These are phyloP conservation scores for Conoideocrella luteorostrata DNA, from an alignment of 2,329 filamentous ascomycete genomes.

Conservation along the genomic window DNA sequence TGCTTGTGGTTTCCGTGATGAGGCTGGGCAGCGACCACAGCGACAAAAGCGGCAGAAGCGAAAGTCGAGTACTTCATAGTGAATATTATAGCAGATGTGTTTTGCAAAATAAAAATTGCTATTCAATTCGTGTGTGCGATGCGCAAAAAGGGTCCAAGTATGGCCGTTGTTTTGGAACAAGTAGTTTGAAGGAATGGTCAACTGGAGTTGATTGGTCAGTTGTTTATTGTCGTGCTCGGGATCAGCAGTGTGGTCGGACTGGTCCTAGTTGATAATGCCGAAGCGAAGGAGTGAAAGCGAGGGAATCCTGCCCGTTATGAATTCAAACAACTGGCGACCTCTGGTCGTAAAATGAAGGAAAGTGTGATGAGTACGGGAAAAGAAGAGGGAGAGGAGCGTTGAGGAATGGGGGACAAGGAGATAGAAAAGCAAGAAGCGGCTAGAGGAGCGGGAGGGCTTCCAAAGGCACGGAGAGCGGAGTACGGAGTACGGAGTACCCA, in stretches of 20 bases:
- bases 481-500: no score
- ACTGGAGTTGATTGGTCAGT: not conserved
- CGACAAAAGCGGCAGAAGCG: conserved; percentile 27
- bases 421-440: not conserved
- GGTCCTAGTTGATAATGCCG: not conserved
- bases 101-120: not conserved
- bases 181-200: conserved; percentile 7
- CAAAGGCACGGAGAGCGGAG: not conserved
- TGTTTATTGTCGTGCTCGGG: not conserved
- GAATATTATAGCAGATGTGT: no score
- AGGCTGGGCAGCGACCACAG: conserved; percentile 45
- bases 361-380: conserved; percentile 1
- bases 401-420: not conserved
- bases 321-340: conserved; percentile 8
- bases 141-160: not conserved
- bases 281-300: conserved; percentile 10
- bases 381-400: not conserved
- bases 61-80: conserved; percentile 35
- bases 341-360: conserved; percentile 10
- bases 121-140: not conserved
- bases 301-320: conserved; percentile 11
- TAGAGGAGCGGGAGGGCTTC: not conserved
- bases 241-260: not conserved
- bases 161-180: conserved; percentile 7
- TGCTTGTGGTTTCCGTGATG: conserved; percentile 32